Evolutionary conservation across 2,329 filamentous ascomycete species (phyloP).

Genomic region (Tolypocladium tundrense): DNA sequence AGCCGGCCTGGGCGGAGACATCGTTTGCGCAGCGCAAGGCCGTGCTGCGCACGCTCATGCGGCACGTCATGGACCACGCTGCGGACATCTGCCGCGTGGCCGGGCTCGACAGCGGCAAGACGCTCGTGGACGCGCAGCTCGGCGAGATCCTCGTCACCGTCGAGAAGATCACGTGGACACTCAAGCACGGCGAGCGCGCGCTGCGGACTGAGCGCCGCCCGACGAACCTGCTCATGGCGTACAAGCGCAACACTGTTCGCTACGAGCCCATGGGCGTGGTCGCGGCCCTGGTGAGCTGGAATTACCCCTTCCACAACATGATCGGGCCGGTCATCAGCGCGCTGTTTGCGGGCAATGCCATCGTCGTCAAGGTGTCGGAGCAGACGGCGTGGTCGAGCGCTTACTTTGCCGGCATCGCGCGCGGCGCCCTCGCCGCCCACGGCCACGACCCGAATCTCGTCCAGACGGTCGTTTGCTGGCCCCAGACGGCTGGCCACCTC

Average conservation of each 20-base stretch:
- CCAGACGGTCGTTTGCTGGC: slow-evolving; percentile 82
- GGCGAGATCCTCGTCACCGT: slow-evolving; percentile 90
- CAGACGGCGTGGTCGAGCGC: slow-evolving; percentile 86
- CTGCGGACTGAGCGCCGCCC: slow-evolving; percentile 62
- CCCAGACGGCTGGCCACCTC: slow-evolving; percentile 66
- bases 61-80: slow-evolving; percentile 80
- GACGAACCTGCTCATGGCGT: slow-evolving; percentile 87
- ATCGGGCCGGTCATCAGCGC: slow-evolving; percentile 84
- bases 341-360: slow-evolving; percentile 82
- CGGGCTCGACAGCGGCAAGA: slow-evolving; percentile 91
- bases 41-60: slow-evolving; percentile 72
- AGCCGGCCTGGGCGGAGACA: slow-evolving; percentile 67
- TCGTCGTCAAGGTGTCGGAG: slow-evolving; percentile 90
- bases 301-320: slow-evolving; percentile 94
- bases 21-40: slow-evolving; percentile 66
- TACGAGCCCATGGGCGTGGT: slow-evolving; percentile 94
- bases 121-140: slow-evolving; percentile 84
- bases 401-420: slow-evolving; percentile 73
- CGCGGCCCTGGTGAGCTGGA: slow-evolving; percentile 90
- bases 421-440: slow-evolving; percentile 69
- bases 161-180: slow-evolving; percentile 92
- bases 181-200: slow-evolving; percentile 78
- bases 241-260: slow-evolving; percentile 82
- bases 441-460: slow-evolving; percentile 74
- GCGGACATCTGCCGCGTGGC: slow-evolving; percentile 76